Conservation (phyloP, 2,329 filamentous ascomycete genomes). For the Pezicula neosporulosa region DNA sequence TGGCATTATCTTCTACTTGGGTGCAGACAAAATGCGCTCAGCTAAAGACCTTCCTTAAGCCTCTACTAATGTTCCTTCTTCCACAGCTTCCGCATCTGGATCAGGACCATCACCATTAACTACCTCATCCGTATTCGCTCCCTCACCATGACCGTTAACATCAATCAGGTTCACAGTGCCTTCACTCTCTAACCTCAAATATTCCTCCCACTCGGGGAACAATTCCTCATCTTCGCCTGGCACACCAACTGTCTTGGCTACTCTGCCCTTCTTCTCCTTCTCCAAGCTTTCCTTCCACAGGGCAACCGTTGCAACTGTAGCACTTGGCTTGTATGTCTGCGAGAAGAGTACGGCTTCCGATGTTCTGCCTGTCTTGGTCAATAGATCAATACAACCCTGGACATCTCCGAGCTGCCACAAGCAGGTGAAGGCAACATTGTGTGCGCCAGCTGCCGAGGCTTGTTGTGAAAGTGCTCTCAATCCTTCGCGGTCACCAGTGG, state of each 20-base stretch:
- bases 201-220: slow-evolving; percentile 96
- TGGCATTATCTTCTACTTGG: too few relatives aligned
- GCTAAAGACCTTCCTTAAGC: neutral
- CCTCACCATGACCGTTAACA: slow-evolving; percentile 17
- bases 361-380: slow-evolving; percentile 73
- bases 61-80: slow-evolving; percentile 7
- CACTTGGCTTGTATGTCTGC: slow-evolving; percentile 90
- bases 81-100: slow-evolving; percentile 16
- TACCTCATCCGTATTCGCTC: slow-evolving; percentile 1
- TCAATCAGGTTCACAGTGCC: slow-evolving; percentile 37
- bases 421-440: slow-evolving; percentile 91
- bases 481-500: slow-evolving; percentile 75
- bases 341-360: slow-evolving; percentile 89
- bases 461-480: slow-evolving; percentile 69
- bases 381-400: slow-evolving; percentile 73
- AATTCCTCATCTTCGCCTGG: slow-evolving; percentile 82
- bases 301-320: slow-evolving; percentile 62
- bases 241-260: slow-evolving; percentile 77
- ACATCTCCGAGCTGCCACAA: slow-evolving; percentile 86
- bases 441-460: slow-evolving; percentile 71
- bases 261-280: slow-evolving; percentile 79
- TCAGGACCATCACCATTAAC: slow-evolving; percentile 18
- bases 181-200: slow-evolving; percentile 74
- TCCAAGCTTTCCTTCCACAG: slow-evolving; percentile 84
- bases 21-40: too few relatives aligned